Conservation (phyloP, 495 filamentous ascomycete species). For the Penicillium nucicola region DNA sequence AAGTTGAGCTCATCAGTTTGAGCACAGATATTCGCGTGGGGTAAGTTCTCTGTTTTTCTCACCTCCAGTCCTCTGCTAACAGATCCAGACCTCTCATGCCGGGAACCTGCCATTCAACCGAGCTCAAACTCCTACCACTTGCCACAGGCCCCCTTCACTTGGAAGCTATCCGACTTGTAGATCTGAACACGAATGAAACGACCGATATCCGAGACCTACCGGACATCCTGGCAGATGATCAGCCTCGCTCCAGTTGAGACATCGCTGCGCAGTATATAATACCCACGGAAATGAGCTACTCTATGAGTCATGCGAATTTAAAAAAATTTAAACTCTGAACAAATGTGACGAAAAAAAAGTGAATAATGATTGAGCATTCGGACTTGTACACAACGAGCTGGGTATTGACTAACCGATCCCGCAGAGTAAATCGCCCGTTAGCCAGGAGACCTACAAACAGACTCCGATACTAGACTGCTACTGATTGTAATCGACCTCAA, state of each 20-base stretch:
- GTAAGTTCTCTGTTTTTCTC: slow-evolving; percentile 38
- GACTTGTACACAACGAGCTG: no score
- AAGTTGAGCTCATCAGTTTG: slow-evolving; percentile 72
- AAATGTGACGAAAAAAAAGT: no score
- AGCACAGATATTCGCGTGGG: slow-evolving; percentile 83
- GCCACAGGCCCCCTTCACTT: slow-evolving; percentile 70
- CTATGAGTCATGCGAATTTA: no score
- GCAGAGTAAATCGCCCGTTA: no score
- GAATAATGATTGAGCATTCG: no score
- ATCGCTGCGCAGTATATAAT: slow-evolving; percentile 1
- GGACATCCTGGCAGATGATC: slow-evolving; percentile 58
- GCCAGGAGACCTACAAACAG: no score
- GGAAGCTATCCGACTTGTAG: slow-evolving; percentile 78
- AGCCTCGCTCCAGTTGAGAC: slow-evolving; percentile 14
- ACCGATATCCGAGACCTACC: slow-evolving; percentile 81
- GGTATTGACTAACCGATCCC: no score
- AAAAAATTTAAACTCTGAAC: no score
- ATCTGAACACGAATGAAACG: slow-evolving; percentile 75
- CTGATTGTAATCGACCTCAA: no score
- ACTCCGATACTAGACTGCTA: no score
- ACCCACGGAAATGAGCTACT: background rate
- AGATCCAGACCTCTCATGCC: slow-evolving; percentile 60
- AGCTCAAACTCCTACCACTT: slow-evolving; percentile 77
- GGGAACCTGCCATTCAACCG: slow-evolving; percentile 73
- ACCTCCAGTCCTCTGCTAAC: background rate